These are phyloP conservation scores for Colletotrichum sp. DNA, from an alignment of 2,329 filamentous ascomycete genomes.

Conservation along the genomic window DNA sequence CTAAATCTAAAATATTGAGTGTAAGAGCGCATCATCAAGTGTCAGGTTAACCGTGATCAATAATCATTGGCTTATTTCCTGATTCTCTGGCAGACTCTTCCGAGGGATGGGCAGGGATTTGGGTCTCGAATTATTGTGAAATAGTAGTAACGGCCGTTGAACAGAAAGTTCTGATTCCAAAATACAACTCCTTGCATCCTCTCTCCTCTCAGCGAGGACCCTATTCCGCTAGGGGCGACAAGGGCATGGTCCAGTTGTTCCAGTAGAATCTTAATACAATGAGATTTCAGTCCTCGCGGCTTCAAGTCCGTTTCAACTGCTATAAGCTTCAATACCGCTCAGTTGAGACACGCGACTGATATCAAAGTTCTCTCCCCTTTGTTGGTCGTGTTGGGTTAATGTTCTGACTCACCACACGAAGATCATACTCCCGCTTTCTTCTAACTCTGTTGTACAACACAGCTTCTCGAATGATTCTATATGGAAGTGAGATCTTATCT, in stretches of 20 bases:
- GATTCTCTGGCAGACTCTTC: neutral
- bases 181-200: neutral
- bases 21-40: neutral
- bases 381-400: neutral
- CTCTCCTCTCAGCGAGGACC: neutral
- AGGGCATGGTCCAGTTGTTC: neutral
- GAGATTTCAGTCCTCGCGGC: neutral
- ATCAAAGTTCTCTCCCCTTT: neutral
- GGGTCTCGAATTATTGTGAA: fast-evolving
- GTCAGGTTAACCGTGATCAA: neutral
- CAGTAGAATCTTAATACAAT: neutral
- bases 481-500: neutral
- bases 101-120: neutral
- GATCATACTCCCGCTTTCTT: neutral
- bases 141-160: neutral
- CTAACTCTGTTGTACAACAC: neutral
- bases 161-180: neutral
- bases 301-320: neutral
- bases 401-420: neutral
- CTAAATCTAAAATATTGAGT: neutral
- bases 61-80: neutral
- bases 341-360: neutral
- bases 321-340: neutral
- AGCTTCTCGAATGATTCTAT: neutral
- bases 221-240: neutral